Percentiles rank a stretch among this genome's conserved stretches.
phyloP scores from a whole-genome alignment of 805 yeast species.

The Candida patagonica region DNA sequence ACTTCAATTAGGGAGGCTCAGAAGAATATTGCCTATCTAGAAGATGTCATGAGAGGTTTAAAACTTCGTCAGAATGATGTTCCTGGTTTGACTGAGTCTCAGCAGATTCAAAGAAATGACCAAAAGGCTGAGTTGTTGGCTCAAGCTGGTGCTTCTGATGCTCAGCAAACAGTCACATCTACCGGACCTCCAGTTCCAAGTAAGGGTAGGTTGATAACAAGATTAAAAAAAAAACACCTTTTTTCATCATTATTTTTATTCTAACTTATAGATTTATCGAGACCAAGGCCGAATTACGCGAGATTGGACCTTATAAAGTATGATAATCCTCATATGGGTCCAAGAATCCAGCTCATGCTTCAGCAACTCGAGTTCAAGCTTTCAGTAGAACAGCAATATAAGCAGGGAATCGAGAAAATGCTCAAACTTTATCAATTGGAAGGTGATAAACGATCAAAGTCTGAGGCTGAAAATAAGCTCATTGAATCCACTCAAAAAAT shows the following conservation, averaged over 20 bases:
- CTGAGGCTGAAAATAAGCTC: slow-evolving; percentile 83
- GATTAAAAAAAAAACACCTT: slow-evolving; percentile 3
- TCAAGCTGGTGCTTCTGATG: not conserved
- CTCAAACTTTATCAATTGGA: slow-evolving; percentile 78
- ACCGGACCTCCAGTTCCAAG: slow-evolving; percentile 13
- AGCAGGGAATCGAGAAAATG: slow-evolving; percentile 85
- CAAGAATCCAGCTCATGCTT: slow-evolving; percentile 88
- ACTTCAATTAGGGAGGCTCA: slow-evolving; percentile 85
- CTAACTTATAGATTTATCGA: not conserved
- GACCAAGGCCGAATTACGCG: slow-evolving; percentile 21
- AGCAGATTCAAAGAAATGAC: slow-evolving; percentile 1
- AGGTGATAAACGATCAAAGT: slow-evolving; percentile 78
- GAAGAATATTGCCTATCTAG: slow-evolving; percentile 80
- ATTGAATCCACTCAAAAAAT: slow-evolving; percentile 79
- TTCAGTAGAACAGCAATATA: slow-evolving; percentile 89
- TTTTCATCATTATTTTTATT: not conserved
- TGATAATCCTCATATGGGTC: slow-evolving; percentile 91
- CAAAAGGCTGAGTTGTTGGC: too few relatives aligned
- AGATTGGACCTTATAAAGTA: slow-evolving; percentile 68
- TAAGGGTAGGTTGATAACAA: slow-evolving; percentile 7
- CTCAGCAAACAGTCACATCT: not conserved
- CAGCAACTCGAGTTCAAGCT: slow-evolving; percentile 90
- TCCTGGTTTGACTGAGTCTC: too few relatives aligned
- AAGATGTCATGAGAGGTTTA: slow-evolving; percentile 62
- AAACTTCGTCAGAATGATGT: slow-evolving; percentile 23